Evolutionary conservation across 192 early-diverging fungal species (phyloP).

Genomic region (Allomyces javanicus): DNA sequence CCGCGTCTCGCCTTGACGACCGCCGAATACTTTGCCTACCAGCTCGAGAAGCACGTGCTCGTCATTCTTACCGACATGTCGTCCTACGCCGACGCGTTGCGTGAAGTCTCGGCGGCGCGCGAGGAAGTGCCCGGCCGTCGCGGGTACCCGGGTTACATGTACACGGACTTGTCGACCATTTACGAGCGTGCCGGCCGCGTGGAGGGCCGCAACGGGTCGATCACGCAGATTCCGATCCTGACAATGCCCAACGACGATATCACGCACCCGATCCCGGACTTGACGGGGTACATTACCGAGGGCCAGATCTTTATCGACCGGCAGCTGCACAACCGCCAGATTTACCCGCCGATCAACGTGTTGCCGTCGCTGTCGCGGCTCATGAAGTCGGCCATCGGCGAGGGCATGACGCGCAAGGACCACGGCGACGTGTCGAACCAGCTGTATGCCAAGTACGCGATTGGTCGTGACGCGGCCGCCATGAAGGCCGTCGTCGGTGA

Average conservation of each 20-base stretch:
- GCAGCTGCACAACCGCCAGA: constrained; percentile 94
- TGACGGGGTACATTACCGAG: constrained; percentile 99
- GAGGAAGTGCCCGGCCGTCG: constrained; percentile 99
- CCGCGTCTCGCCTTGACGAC: constrained; percentile 94
- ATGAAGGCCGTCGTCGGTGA: constrained; percentile 99
- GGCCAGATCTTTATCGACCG: constrained; percentile 99
- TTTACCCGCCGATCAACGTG: constrained; percentile 99
- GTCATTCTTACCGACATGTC: constrained; percentile 98
- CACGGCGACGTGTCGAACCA: constrained; percentile 99
- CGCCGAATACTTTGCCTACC: constrained; percentile 98
- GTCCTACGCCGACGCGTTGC: constrained; percentile 97
- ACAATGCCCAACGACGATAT: constrained; percentile 99
- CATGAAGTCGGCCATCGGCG: constrained; percentile 98
- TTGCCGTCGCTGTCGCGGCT: constrained; percentile 93
- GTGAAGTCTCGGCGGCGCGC: constrained; percentile 96
- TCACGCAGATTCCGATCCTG: constrained; percentile 99
- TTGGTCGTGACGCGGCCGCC: constrained; percentile 91
- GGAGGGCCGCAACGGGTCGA: constrained; percentile 87
- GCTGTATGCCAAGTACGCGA: constrained; percentile 98
- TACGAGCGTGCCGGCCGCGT: constrained; percentile 98
- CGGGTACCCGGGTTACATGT: constrained; percentile 99
- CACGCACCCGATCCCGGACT: constrained; percentile 97
- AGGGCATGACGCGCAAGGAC: constrained; percentile 91
- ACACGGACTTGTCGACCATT: constrained; percentile 98
- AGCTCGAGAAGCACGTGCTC: constrained; percentile 96